These are phyloP conservation scores for Tolypocladium paradoxum DNA, from an alignment of 2,329 filamentous ascomycete species.

Conservation along the genomic window DNA sequence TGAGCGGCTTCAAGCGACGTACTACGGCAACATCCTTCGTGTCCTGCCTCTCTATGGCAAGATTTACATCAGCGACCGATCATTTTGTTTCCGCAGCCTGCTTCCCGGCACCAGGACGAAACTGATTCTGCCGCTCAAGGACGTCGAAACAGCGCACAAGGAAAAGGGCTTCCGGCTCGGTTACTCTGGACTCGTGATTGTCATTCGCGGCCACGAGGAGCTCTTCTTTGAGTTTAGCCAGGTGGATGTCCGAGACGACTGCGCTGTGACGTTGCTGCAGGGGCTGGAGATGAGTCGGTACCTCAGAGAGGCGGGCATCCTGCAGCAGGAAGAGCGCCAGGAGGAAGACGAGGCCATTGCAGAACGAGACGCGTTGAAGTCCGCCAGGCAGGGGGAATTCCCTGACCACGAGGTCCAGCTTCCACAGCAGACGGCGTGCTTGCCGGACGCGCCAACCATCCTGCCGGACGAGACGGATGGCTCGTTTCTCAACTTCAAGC, in stretches of 20 bases:
- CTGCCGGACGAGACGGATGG: slow-evolving; percentile 82
- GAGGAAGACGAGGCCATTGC: slow-evolving; percentile 65
- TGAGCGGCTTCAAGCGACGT: slow-evolving; percentile 78
- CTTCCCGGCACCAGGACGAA: slow-evolving; percentile 85
- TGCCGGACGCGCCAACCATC: slow-evolving; percentile 58
- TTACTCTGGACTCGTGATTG: slow-evolving; percentile 82
- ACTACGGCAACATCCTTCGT: slow-evolving; percentile 84
- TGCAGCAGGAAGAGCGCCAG: slow-evolving; percentile 58
- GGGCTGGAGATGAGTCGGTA: slow-evolving; percentile 63
- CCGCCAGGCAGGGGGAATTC: slow-evolving; percentile 51
- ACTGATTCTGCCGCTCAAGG: slow-evolving; percentile 78
- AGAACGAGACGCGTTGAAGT: slow-evolving; percentile 71
- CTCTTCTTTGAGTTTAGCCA: slow-evolving; percentile 89
- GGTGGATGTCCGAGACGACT: slow-evolving; percentile 75
- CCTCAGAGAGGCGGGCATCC: slow-evolving; percentile 56
- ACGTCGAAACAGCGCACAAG: slow-evolving; percentile 88
- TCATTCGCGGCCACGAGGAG: slow-evolving; percentile 89
- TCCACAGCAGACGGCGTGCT: slow-evolving; percentile 32
- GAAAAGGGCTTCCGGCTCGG: slow-evolving; percentile 91
- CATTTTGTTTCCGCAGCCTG: slow-evolving; percentile 87
- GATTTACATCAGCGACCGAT: slow-evolving; percentile 81
- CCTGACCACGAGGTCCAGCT: slow-evolving; percentile 39
- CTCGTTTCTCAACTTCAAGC: slow-evolving; percentile 87
- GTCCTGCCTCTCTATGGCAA: slow-evolving; percentile 91
- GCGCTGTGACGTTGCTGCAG: slow-evolving; percentile 68